Percentiles rank a stretch among this genome's conserved stretches.
These are phyloP conservation scores for Neurospora sp. DNA, from an alignment of 2,329 filamentous ascomycete genomes.

Conservation along the genomic window DNA sequence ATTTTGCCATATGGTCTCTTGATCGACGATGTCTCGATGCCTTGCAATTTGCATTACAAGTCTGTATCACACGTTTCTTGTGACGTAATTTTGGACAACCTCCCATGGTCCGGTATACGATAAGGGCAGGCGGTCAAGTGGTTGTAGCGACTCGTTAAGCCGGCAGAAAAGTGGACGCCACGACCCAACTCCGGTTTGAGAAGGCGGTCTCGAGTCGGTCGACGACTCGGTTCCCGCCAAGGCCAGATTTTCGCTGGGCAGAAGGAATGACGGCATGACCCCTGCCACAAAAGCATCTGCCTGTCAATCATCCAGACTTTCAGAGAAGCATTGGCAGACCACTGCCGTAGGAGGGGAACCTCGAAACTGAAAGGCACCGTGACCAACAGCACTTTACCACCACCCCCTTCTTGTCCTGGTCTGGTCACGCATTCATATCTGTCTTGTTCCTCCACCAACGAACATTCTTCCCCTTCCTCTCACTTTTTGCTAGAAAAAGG, in stretches of 20 bases:
- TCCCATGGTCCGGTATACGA: neutral
- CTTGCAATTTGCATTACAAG: neutral
- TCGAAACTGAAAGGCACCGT: neutral
- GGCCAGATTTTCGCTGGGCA: neutral
- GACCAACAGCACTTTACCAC: neutral
- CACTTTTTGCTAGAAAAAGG: neutral
- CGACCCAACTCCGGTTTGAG: neutral
- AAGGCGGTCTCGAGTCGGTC: neutral
- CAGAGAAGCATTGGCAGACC: neutral
- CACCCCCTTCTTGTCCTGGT: neutral
- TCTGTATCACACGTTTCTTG: neutral
- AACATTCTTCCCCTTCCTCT: neutral
- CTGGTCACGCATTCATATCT: neutral
- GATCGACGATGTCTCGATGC: neutral
- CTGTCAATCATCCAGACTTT: neutral
- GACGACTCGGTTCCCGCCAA: neutral
- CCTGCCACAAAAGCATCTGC: neutral
- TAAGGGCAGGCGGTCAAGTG: neutral
- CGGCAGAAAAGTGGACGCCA: neutral
- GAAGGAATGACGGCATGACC: constrained; percentile 12
- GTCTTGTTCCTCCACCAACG: neutral
- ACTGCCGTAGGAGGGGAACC: neutral
- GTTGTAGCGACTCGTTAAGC: neutral
- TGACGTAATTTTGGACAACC: constrained; percentile 6
- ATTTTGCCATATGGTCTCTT: neutral